A percentile compares a stretch with the other conserved stretches of the same genome.
Conservation (phyloP, 768 basidiomycete genomes). For the Tremella fuciformis region DNA sequence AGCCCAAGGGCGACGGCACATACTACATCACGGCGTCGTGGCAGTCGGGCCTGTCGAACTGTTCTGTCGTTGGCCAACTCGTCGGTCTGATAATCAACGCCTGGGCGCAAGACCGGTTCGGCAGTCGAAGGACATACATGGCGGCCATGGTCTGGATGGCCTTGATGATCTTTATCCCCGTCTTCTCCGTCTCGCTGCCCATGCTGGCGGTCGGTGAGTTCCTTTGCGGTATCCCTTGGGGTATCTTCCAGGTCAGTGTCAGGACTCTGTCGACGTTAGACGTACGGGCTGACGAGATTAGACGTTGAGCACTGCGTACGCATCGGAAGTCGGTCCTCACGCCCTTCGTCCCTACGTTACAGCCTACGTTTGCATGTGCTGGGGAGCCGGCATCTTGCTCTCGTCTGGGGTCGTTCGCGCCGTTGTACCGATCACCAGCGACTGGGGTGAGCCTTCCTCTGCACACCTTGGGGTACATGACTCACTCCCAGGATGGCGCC, state of each 20-base stretch:
- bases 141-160: constrained; percentile 33
- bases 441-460: constrained; percentile 28
- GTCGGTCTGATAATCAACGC: constrained; percentile 28
- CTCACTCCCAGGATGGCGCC: constrained; percentile 15
- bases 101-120: constrained; percentile 28
- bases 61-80: constrained; percentile 44
- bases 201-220: constrained; percentile 31
- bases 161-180: constrained; percentile 27
- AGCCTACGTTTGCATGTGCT: constrained; percentile 36
- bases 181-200: constrained; percentile 24
- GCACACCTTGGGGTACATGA: too few species aligned
- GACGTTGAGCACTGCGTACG: constrained; percentile 25
- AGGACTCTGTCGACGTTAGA: constrained; percentile 27
- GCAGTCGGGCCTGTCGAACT: constrained; percentile 50
- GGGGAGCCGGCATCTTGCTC: constrained; percentile 38
- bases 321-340: constrained; percentile 41
- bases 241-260: constrained; percentile 22
- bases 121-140: constrained; percentile 28
- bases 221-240: constrained; percentile 49
- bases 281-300: constrained; percentile 29
- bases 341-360: constrained; percentile 41
- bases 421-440: constrained; percentile 18
- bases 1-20: constrained; percentile 7
- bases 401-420: constrained; percentile 32
- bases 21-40: constrained; percentile 37